Conservation (phyloP, 2,329 filamentous ascomycete genomes). For the Alternaria novae-zelandiae region DNA sequence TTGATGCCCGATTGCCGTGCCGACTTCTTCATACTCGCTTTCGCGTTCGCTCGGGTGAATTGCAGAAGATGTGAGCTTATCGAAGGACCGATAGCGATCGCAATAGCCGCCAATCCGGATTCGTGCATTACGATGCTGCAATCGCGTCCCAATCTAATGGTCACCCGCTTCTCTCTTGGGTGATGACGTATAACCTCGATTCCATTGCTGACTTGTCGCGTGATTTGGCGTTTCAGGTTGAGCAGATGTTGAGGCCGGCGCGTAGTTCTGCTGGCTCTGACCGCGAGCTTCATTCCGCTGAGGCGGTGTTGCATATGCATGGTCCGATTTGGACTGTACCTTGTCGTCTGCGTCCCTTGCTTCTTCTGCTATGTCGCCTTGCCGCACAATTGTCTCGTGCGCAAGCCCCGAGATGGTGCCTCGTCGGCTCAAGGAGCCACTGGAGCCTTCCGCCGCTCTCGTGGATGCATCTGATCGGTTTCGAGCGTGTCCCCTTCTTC, state of each 20-base stretch:
- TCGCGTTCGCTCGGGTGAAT: conserved; percentile 9
- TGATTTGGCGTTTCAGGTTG: conserved; percentile 45
- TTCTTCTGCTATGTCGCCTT: conserved; percentile 33
- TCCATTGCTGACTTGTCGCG: conserved; percentile 41
- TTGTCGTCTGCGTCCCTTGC: conserved; percentile 31
- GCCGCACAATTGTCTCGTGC: conserved; percentile 37
- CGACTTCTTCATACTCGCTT: conserved; percentile 6
- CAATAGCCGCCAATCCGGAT: conserved; percentile 19
- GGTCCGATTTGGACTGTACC: conserved; percentile 25
- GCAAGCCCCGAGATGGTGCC: conserved; percentile 42
- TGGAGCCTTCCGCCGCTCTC: conserved; percentile 40
- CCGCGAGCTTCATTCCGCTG: conserved; percentile 33
- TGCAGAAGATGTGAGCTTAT: conserved; percentile 14
- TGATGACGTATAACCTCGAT: conserved; percentile 41
- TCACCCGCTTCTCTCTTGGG: conserved; percentile 47
- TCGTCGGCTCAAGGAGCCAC: conserved; percentile 41
- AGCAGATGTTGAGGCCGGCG: conserved; percentile 31
- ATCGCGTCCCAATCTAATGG: conserved; percentile 36
- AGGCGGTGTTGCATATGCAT: conserved; percentile 25
- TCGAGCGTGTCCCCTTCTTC: conserved; percentile 67
- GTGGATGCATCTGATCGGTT: conserved; percentile 69
- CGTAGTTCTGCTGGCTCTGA: conserved; percentile 33
- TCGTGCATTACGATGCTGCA: conserved; percentile 25
- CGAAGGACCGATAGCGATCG: conserved; percentile 13
- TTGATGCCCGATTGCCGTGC: neutral